Evolutionary conservation across 2,329 filamentous ascomycete species (phyloP).

Genomic region (Botrytis tulipae): DNA sequence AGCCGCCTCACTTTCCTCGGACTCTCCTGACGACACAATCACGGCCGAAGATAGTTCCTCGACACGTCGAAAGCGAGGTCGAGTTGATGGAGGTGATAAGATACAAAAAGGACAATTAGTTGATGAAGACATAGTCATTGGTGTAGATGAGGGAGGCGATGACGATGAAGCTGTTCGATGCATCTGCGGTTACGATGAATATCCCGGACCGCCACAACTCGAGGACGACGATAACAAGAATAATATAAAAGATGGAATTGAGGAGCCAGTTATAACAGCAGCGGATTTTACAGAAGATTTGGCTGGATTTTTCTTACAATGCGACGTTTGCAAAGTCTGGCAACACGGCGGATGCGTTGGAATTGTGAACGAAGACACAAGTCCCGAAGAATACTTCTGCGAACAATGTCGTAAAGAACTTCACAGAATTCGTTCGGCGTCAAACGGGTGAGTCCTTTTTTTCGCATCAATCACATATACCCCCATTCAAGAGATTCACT

Average conservation of each 20-base stretch:
- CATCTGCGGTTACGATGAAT: slow-evolving; percentile 91
- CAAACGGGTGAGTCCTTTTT: slow-evolving; percentile 70
- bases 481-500: slow-evolving; percentile 26
- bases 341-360: slow-evolving; percentile 97
- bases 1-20: slow-evolving; percentile 69
- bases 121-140: slow-evolving; percentile 48
- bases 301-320: slow-evolving; percentile 95
- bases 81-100: slow-evolving; percentile 40
- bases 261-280: slow-evolving; percentile 55
- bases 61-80: slow-evolving; percentile 75
- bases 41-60: slow-evolving; percentile 62
- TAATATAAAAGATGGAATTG: slow-evolving; percentile 55
- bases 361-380: slow-evolving; percentile 89
- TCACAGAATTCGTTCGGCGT: slow-evolving; percentile 77
- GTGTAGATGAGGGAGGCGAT: slow-evolving; percentile 66
- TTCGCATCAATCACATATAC: slow-evolving; percentile 10
- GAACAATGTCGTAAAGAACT: slow-evolving; percentile 90
- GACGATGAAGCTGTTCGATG: slow-evolving; percentile 95
- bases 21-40: slow-evolving; percentile 59
- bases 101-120: slow-evolving; percentile 51
- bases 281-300: slow-evolving; percentile 67
- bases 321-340: slow-evolving; percentile 97
- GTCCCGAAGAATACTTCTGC: slow-evolving; percentile 96
- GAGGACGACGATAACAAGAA: slow-evolving; percentile 55
- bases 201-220: slow-evolving; percentile 71